Evolutionary conservation across 1,139 yeast genomes (phyloP).

Genomic region (Sugiyamaella pinicola): DNA sequence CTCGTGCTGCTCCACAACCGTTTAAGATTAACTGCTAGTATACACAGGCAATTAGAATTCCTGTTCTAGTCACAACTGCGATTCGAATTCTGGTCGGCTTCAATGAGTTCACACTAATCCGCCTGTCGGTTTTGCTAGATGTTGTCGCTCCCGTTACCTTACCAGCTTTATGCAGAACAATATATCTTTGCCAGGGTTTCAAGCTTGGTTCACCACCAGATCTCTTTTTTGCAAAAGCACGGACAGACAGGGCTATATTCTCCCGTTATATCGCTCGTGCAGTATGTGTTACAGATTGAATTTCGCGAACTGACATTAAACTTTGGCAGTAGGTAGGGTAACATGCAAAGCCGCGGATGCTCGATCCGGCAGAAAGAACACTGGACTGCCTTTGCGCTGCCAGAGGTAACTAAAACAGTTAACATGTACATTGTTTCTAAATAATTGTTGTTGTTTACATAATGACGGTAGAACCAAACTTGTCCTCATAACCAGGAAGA

Average conservation of each 20-base stretch:
- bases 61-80: no score
- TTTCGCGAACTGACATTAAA: neutral
- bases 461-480: conserved; percentile 93
- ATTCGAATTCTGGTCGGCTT: no score
- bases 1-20: no score
- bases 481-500: conserved; percentile 97
- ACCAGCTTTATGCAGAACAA: neutral
- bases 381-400: no score
- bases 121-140: no score
- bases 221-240: neutral
- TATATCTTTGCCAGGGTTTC: neutral
- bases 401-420: neutral
- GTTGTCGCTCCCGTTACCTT: no score
- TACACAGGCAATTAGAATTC: no score
- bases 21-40: no score
- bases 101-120: no score
- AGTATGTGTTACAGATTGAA: neutral
- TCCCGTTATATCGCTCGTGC: neutral
- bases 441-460: conserved; percentile 58
- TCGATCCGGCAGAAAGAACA: neutral
- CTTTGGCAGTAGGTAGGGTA: neutral
- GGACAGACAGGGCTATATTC: neutral
- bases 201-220: neutral
- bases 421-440: conserved; percentile 1
- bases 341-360: neutral